These are phyloP conservation scores for Cyamopsis tetragonoloba DNA, from an alignment of 306 rosid species.

Conservation along the genomic window DNA sequence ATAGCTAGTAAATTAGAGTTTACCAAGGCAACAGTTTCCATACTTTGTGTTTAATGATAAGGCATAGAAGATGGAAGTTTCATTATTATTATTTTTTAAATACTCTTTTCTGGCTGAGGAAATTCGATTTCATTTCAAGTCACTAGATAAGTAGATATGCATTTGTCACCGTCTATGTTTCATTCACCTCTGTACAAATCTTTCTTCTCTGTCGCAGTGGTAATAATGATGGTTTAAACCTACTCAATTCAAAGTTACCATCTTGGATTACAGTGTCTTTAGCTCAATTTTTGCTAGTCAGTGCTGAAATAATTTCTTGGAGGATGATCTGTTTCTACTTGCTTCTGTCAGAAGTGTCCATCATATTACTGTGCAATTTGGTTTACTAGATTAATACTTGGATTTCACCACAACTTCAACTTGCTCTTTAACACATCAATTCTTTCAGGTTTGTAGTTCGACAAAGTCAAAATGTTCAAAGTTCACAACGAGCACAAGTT, in stretches of 20 bases:
- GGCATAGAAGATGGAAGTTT: not conserved
- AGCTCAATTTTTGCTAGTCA: not conserved
- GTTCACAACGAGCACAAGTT: conserved; percentile 45
- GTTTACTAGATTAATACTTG: not conserved
- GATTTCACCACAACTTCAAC: not conserved
- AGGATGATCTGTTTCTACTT: conserved; percentile 10
- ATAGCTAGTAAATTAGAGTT: not conserved
- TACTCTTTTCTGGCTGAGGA: not conserved
- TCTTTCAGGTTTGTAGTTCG: conserved; percentile 42
- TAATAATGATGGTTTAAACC: not conserved
- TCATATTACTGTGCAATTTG: conserved; percentile 1
- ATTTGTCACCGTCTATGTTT: conserved; percentile 14
- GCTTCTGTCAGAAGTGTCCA: not conserved
- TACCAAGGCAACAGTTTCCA: not conserved
- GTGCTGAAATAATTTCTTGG: not conserved
- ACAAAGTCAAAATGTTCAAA: conserved; percentile 47
- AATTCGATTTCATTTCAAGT: not conserved
- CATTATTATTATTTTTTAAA: not conserved
- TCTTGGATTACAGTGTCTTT: not conserved
- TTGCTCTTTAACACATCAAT: conserved; percentile 2
- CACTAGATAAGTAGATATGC: not conserved
- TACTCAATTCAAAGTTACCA: not conserved
- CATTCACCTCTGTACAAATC: not conserved
- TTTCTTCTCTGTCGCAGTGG: not conserved
- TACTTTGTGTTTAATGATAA: not conserved